These are phyloP conservation scores for Stagonosporopsis cucurbitacearum DNA, from an alignment of 2,329 filamentous ascomycete genomes.

Conservation along the genomic window DNA sequence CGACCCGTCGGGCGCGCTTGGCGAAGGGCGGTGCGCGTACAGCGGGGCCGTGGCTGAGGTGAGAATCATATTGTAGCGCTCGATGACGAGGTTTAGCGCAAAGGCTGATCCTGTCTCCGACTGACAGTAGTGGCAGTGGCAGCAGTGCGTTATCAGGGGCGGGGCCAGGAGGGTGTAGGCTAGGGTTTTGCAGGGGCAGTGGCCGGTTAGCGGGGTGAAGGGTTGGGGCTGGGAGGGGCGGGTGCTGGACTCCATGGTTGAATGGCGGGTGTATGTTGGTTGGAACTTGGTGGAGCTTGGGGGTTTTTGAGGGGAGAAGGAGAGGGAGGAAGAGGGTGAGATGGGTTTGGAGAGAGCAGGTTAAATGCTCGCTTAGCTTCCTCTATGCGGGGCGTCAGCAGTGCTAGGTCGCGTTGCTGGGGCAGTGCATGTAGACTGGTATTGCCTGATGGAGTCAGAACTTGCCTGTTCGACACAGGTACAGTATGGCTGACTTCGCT, in stretches of 20 bases:
- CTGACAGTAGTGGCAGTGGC: slow-evolving; percentile 58
- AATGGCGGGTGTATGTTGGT: neutral
- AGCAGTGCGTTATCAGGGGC: slow-evolving; percentile 54
- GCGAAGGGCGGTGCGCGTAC: slow-evolving; percentile 47
- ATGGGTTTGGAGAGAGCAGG: neutral
- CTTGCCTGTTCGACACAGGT: neutral
- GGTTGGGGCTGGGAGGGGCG: neutral
- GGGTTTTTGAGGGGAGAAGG: neutral
- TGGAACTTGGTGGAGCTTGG: neutral
- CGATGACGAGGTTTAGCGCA: slow-evolving; percentile 53
- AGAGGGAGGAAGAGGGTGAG: neutral
- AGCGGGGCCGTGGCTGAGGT: slow-evolving; percentile 31
- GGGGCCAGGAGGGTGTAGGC: slow-evolving; percentile 33
- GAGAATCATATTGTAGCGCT: slow-evolving; percentile 47
- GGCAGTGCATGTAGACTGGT: neutral
- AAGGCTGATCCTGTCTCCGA: slow-evolving; percentile 53
- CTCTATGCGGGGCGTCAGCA: neutral
- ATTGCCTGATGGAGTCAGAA: neutral
- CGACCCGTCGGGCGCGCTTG: slow-evolving; percentile 50
- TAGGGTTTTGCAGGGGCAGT: slow-evolving; percentile 37
- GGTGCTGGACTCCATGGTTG: neutral
- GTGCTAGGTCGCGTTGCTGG: neutral
- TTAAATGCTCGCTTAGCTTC: neutral
- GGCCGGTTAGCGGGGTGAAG: slow-evolving; percentile 22
- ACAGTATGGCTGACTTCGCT: neutral